Evolutionary conservation across 805 yeast genomes (phyloP).

Genomic region (Ogataea parapolymorpha): DNA sequence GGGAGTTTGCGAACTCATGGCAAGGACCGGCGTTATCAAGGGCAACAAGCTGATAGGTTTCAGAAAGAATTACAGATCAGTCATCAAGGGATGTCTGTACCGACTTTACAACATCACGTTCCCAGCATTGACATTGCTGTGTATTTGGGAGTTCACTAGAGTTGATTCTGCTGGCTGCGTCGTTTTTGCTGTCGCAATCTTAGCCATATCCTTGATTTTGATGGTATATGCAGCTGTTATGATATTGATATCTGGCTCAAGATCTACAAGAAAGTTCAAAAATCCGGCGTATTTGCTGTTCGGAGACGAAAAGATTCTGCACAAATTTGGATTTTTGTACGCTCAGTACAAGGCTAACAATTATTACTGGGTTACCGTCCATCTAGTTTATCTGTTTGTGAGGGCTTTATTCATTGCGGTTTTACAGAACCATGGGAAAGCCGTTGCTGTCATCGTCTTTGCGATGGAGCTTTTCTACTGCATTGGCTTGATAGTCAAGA

Average conservation of each 20-base stretch:
- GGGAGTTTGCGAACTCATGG: constrained; percentile 60
- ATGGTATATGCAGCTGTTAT: constrained; percentile 69
- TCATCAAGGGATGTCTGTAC: constrained; percentile 85
- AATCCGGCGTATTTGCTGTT: constrained; percentile 90
- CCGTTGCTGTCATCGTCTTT: constrained; percentile 75
- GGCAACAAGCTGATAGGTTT: constrained; percentile 69
- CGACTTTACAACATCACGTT: constrained; percentile 79
- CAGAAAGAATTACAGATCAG: constrained; percentile 77
- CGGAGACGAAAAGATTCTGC: constrained; percentile 77
- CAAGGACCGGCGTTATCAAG: constrained; percentile 55
- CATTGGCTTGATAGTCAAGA: constrained; percentile 57
- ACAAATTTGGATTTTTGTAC: constrained; percentile 88
- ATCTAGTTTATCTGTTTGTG: constrained; percentile 61
- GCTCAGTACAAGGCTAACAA: constrained; percentile 86
- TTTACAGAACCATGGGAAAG: constrained; percentile 75
- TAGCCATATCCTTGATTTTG: constrained; percentile 54
- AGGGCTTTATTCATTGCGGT: constrained; percentile 86
- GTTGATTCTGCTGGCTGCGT: constrained; percentile 81
- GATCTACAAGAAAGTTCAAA: constrained; percentile 67
- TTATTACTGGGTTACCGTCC: constrained; percentile 75
- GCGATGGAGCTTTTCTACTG: constrained; percentile 72
- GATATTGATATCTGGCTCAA: constrained; percentile 71
- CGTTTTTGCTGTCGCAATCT: constrained; percentile 72
- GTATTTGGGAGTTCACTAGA: constrained; percentile 86
- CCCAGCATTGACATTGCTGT: constrained; percentile 78